Evolutionary conservation across 1,284 basidiomycete genomes (phyloP).

Genomic region (Cryptococcus sp.): DNA sequence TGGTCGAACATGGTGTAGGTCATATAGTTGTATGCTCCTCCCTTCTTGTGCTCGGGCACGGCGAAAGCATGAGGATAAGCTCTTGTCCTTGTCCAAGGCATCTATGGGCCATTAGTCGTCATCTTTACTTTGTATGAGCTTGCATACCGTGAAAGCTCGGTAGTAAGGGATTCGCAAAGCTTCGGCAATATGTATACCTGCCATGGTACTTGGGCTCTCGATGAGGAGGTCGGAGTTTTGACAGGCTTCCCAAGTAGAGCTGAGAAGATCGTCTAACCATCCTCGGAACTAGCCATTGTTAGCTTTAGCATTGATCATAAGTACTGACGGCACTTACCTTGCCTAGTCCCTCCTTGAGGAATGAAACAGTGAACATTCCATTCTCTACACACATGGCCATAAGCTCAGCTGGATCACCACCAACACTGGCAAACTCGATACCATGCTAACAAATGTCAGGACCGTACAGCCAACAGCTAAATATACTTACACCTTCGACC

Average conservation of each 20-base stretch:
- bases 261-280: slow-evolving; percentile 92
- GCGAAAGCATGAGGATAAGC: slow-evolving; percentile 98
- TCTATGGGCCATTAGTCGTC: slow-evolving; percentile 21
- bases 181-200: slow-evolving; percentile 97
- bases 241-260: slow-evolving; percentile 91
- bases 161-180: slow-evolving; percentile 89
- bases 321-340: slow-evolving; percentile 56
- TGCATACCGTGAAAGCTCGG: slow-evolving; percentile 81
- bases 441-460: slow-evolving; percentile 59
- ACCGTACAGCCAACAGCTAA: background rate
- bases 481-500: slow-evolving; percentile 76
- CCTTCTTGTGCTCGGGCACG: slow-evolving; percentile 89
- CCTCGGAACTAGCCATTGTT: slow-evolving; percentile 70
- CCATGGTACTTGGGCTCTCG: slow-evolving; percentile 95
- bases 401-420: slow-evolving; percentile 93
- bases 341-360: slow-evolving; percentile 80
- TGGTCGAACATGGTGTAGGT: slow-evolving; percentile 74
- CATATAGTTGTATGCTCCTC: slow-evolving; percentile 97
- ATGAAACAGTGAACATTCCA: slow-evolving; percentile 91
- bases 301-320: background rate
- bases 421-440: slow-evolving; percentile 88
- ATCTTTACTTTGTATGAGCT: background rate
- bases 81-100: slow-evolving; percentile 60
- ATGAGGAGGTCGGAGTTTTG: slow-evolving; percentile 88
- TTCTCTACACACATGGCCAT: slow-evolving; percentile 94